phyloP scores from a whole-genome alignment of 768 basidiomycete genomes.

The Boletus barrowsii region DNA sequence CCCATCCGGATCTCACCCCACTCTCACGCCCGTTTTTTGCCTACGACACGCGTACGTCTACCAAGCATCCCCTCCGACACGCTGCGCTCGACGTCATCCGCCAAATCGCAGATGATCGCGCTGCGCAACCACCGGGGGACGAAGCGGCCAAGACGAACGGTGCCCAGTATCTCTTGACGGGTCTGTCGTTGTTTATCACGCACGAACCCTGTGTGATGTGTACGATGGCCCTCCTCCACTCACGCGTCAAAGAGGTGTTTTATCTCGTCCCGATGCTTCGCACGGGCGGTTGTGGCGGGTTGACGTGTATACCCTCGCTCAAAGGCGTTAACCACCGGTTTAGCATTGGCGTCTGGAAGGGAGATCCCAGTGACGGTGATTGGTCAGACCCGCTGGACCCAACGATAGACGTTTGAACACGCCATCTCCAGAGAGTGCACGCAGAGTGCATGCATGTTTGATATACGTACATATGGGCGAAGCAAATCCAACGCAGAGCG shows the following conservation, averaged over 20 bases:
- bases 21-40: slow-evolving; percentile 44
- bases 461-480: neutral
- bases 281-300: slow-evolving; percentile 86
- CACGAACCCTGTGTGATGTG: slow-evolving; percentile 99
- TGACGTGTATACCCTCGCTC: slow-evolving; percentile 71
- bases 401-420: slow-evolving; percentile 28
- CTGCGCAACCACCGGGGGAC: slow-evolving; percentile 15
- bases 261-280: slow-evolving; percentile 66
- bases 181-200: slow-evolving; percentile 78
- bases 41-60: slow-evolving; percentile 67
- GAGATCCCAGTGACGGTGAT: neutral
- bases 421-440: neutral
- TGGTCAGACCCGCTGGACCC: slow-evolving; percentile 18
- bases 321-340: slow-evolving; percentile 91
- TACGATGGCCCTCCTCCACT: slow-evolving; percentile 93
- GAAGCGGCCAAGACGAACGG: slow-evolving; percentile 47
- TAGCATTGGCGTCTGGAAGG: slow-evolving; percentile 65
- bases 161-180: slow-evolving; percentile 84
- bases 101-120: slow-evolving; percentile 56
- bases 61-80: slow-evolving; percentile 79
- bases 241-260: slow-evolving; percentile 85
- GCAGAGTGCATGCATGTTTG: neutral
- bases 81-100: slow-evolving; percentile 76
- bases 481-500: no score
- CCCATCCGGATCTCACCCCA: slow-evolving; percentile 37